Evolutionary conservation across 441 rosid genomes (phyloP), one percentile per base, ranked within the genome.

Genomic region (Codiaeum variegatum): DNA sequence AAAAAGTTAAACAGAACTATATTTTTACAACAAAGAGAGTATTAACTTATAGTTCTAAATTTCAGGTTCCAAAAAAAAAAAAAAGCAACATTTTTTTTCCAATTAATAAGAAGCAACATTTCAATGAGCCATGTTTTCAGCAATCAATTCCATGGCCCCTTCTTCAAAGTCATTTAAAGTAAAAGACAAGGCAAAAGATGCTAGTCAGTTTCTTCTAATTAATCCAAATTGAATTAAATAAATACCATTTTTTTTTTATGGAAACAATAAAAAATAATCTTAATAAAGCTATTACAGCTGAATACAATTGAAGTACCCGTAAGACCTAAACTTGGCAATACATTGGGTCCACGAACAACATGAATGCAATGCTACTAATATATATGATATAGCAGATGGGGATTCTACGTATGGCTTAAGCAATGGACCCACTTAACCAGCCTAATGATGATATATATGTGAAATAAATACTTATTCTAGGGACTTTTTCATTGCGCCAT

Each of bases 331-430:
- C 63, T 28, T 59, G 21, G 38, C 9, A 59, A 59, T 59, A 38
- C 16, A 59, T 56, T 26, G 61, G 61, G 32, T 56, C 58, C 58
- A 52, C 34, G 62, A 58, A 28, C n/a, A 58, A 12, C 19, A 31
- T 60, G 40, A 23, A 32, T 15, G 23, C 38, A 47, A 60, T 40
- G 44, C 44, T 40, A 31, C 6, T 8, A 31, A 11, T 8, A 31
- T 31, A 4, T 4, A 28, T 5, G 24, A 52, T 40, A 58, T 15
- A 28, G 18, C 52, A 47, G 18, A 15, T 28, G 34, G 21, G 40
- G 4, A 18, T 18, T 62, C 46, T 62, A n/a, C 66, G 66, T 62
- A 34, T 62, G 23, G 42, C 24, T 62, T 62, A 62, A 62, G 66
- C 44, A 62, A 62, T 8, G 46, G 66, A 62, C 66, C 54, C 59